phyloP scores from a whole-genome alignment of 2,329 filamentous ascomycete species.

The Neopestalotiopsis rosae region DNA sequence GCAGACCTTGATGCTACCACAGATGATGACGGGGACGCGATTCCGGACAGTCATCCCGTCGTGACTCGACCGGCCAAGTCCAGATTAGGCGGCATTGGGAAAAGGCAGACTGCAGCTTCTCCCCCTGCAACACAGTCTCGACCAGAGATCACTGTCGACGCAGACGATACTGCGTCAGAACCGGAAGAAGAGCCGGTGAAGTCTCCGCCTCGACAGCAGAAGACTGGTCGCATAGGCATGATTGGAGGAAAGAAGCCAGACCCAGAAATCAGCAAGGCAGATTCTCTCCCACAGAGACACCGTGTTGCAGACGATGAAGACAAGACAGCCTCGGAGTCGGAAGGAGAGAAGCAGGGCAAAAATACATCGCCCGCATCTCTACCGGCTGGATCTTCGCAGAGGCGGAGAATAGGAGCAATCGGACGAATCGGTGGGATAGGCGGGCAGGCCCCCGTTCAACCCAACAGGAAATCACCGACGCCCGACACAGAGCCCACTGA shows the following conservation, averaged over 20 bases:
- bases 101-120: slow-evolving; percentile 20
- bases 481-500: background rate
- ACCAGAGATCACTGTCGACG: slow-evolving; percentile 20
- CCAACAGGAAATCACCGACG: slow-evolving; percentile 28
- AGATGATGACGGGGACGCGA: slow-evolving; percentile 26
- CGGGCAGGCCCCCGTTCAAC: slow-evolving; percentile 15
- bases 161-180: slow-evolving; percentile 36
- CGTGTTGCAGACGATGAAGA: background rate
- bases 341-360: slow-evolving; percentile 12
- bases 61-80: slow-evolving; percentile 20
- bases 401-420: slow-evolving; percentile 16
- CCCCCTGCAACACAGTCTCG: slow-evolving; percentile 27
- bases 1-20: slow-evolving; percentile 23
- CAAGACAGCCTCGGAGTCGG: slow-evolving; percentile 22
- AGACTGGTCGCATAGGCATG: slow-evolving; percentile 26
- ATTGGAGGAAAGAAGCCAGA: slow-evolving; percentile 31
- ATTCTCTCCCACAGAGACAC: background rate
- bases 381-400: background rate
- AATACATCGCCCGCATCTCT: background rate
- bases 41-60: slow-evolving; percentile 27
- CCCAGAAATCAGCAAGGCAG: background rate
- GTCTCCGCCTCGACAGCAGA: slow-evolving; percentile 17
- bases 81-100: slow-evolving; percentile 28
- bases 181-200: slow-evolving; percentile 31
- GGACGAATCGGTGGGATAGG: slow-evolving; percentile 19